A percentile compares a stretch with the other conserved stretches of the same genome.
Evolutionary conservation across 768 basidiomycete genomes (phyloP).

Genomic region (Lyophyllum shimeji): DNA sequence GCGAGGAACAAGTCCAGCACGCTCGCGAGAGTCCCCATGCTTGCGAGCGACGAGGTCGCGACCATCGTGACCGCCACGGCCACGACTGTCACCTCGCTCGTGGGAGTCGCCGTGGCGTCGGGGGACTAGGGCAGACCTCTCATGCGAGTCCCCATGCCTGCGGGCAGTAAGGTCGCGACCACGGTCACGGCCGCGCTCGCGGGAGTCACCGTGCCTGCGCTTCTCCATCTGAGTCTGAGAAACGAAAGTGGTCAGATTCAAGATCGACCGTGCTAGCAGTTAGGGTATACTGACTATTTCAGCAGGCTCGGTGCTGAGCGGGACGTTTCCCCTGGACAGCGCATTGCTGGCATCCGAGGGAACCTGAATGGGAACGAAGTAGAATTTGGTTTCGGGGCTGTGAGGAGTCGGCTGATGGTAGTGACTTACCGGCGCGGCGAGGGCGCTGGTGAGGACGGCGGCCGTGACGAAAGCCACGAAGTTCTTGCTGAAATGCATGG

Average conservation of each 20-base stretch:
- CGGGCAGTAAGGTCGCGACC: not conserved
- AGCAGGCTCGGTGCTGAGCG: not conserved
- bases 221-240: not conserved
- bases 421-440: constrained; percentile 28
- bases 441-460: constrained; percentile 27
- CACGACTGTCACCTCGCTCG: not conserved
- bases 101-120: constrained; percentile 3
- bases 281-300: not conserved
- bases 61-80: not conserved
- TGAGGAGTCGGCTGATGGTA: not conserved
- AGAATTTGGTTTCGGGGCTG: not conserved
- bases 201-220: not conserved
- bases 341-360: not conserved
- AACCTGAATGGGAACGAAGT: not conserved
- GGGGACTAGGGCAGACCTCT: constrained; percentile 7
- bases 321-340: not conserved
- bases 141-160: constrained; percentile 2
- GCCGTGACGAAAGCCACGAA: constrained; percentile 32
- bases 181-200: not conserved
- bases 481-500: constrained; percentile 36
- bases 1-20: constrained; percentile 13
- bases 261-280: not conserved
- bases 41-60: not conserved
- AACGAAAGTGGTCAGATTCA: not conserved
- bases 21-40: constrained; percentile 1